Conservation (phyloP, 495 filamentous ascomycete genomes). For the Pseudoneurospora amorphoporcata region DNA sequence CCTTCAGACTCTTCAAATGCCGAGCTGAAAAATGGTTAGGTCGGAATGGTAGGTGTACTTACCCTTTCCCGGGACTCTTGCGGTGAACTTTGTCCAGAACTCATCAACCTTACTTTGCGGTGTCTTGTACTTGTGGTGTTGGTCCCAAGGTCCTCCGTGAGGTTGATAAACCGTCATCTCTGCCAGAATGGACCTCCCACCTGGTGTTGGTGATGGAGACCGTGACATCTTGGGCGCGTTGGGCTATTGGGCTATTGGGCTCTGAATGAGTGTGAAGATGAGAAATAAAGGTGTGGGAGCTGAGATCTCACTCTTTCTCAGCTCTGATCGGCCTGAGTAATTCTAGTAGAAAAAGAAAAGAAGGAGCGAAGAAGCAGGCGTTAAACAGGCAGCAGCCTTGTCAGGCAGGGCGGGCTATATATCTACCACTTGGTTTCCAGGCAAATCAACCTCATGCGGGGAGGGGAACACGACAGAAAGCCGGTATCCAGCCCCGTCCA, state of each 20-base stretch:
- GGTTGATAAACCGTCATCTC: conserved; percentile 12
- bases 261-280: not conserved
- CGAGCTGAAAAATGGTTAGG: not conserved
- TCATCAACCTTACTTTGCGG: conserved; percentile 64
- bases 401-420: not conserved
- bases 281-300: not conserved
- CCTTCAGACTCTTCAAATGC: not conserved
- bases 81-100: conserved; percentile 72
- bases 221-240: not conserved
- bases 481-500: not conserved
- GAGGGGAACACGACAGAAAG: not conserved
- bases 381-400: not conserved
- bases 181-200: conserved; percentile 9
- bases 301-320: not conserved
- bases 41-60: conserved; percentile 5
- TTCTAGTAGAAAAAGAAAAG: not conserved
- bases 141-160: not conserved
- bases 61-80: conserved; percentile 48
- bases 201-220: not conserved
- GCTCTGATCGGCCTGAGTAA: not conserved
- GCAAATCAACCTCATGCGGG: not conserved
- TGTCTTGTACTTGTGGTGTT: conserved; percentile 33
- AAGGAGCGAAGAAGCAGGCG: not conserved
- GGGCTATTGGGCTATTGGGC: not conserved
- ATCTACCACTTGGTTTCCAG: not conserved